phyloP scores from a whole-genome alignment of 2,329 filamentous ascomycete genomes.

The Gyromitra esculenta region DNA sequence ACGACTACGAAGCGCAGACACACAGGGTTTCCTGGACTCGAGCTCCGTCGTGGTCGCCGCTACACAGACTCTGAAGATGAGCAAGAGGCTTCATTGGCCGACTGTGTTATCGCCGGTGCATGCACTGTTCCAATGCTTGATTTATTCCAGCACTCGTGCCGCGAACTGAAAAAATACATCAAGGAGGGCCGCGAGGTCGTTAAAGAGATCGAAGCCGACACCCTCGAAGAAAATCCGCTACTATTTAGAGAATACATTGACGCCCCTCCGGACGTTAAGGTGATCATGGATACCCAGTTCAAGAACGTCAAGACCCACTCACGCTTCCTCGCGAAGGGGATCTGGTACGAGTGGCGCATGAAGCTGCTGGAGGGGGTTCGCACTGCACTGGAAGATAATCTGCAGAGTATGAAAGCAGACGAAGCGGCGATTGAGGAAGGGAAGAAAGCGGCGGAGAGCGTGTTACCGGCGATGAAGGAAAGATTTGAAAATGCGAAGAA shows the following conservation, averaged over 20 bases:
- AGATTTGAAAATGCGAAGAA: conserved; percentile 70
- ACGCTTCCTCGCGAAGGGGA: conserved; percentile 87
- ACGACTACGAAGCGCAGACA: conserved; percentile 94
- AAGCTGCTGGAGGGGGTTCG: conserved; percentile 84
- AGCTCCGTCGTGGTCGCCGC: conserved; percentile 26
- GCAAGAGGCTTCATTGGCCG: conserved; percentile 59
- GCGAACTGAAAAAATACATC: conserved; percentile 96
- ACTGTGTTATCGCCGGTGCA: conserved; percentile 83
- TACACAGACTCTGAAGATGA: conserved; percentile 59
- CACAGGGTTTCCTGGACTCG: conserved; percentile 71
- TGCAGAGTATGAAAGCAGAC: conserved; percentile 79
- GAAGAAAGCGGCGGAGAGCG: conserved; percentile 72
- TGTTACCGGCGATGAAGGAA: conserved; percentile 72
- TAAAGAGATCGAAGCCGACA: conserved; percentile 88
- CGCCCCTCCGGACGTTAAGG: conserved; percentile 81
- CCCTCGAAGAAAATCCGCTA: conserved; percentile 86
- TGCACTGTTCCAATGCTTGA: conserved; percentile 94
- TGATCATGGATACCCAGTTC: conserved; percentile 94
- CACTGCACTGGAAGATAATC: conserved; percentile 78
- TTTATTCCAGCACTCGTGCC: conserved; percentile 82
- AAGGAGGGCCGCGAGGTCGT: conserved; percentile 90
- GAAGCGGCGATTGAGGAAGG: conserved; percentile 73
- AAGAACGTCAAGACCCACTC: conserved; percentile 96
- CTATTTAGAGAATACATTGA: conserved; percentile 91
- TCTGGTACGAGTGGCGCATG: conserved; percentile 98